Percentiles rank a stretch among this genome's conserved stretches.
Conservation (phyloP, 1,139 yeast genomes). For the Pichia norvegensis region DNA sequence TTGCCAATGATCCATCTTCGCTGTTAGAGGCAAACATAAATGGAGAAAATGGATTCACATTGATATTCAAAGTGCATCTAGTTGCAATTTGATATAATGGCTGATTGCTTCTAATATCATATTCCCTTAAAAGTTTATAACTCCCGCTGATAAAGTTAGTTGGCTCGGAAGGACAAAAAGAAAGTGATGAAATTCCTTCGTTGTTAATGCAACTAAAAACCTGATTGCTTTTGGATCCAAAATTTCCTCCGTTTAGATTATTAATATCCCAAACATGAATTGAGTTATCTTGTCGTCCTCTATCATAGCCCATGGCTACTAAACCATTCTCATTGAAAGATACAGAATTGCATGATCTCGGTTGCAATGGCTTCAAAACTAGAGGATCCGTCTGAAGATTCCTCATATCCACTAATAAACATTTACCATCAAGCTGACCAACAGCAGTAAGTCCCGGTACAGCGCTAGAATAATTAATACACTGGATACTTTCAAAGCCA, state of each 20-base stretch:
- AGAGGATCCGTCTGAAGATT: slow-evolving; percentile 32
- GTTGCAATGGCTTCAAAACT: slow-evolving; percentile 55
- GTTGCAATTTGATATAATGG: slow-evolving; percentile 73
- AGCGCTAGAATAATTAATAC: slow-evolving; percentile 55
- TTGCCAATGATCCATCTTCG: slow-evolving; percentile 77
- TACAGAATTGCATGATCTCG: slow-evolving; percentile 67
- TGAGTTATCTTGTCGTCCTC: slow-evolving; percentile 70
- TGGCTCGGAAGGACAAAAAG: slow-evolving; percentile 58
- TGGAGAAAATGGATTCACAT: slow-evolving; percentile 58
- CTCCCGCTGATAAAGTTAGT: slow-evolving; percentile 62
- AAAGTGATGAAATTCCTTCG: slow-evolving; percentile 64
- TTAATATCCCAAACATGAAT: slow-evolving; percentile 78
- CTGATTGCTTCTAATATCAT: slow-evolving; percentile 63
- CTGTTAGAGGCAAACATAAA: slow-evolving; percentile 65
- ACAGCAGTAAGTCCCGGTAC: slow-evolving; percentile 58
- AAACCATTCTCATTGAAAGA: slow-evolving; percentile 60
- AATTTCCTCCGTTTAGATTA: slow-evolving; percentile 43
- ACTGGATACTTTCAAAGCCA: slow-evolving; percentile 67
- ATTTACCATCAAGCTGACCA: slow-evolving; percentile 66
- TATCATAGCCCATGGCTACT: slow-evolving; percentile 74
- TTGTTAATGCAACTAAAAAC: slow-evolving; percentile 57
- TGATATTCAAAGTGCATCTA: slow-evolving; percentile 61
- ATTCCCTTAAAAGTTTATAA: slow-evolving; percentile 68
- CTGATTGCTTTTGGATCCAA: slow-evolving; percentile 40
- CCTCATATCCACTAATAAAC: slow-evolving; percentile 56